Evolutionary conservation across 176 grass and related monocot genomes (phyloP), one percentile per base, ranked within the genome.

Genomic region (Eragrostis curvula): DNA sequence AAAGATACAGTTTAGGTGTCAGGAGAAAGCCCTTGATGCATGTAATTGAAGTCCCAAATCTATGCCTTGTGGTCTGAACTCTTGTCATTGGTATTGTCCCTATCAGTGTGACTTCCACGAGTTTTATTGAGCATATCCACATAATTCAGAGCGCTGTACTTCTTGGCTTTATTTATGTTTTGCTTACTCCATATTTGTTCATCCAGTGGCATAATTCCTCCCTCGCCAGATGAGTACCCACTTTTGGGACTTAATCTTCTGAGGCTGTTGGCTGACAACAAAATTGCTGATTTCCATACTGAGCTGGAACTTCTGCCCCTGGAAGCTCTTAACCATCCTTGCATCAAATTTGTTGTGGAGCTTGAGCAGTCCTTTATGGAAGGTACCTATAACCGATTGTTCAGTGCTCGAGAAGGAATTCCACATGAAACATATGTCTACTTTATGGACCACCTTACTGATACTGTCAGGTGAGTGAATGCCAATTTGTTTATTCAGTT

Each of bases 291-390:
- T 71, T 94, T 97, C 41, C 94, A 97, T 61, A 90, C 85, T 12
- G 94, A 97, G 86, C 72, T 97, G 55, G 91, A 94, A 87, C 81
- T 97, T 75, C 80, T 97, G 78, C 57, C 87, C 8, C 56, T 32
- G 14, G 75, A 52, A 76, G 89, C 89, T 71, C 77, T 92, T 20
- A 81, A 88, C 48, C 91, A 94, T 73, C 79, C 89, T 65, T 97
- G 89, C 83, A 94, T 97, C 44, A 94, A 90, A 32, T 90, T 90
- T 74, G 89, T 70, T 17, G 77, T 92, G 21, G 87, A 92, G 43
- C 84, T 97, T 79, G 94, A 90, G 57, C 87, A 83, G 58, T 88
- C 89, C 46, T 92, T 97, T 42, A 97, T 94, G 94, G 91, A 88
- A 87, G 94, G 91, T 5, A 51, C 77, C 68, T 97, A 97, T 73